A percentile compares a stretch with the other conserved stretches of the same genome.
These are phyloP conservation scores for Trichoderma brevicompactum DNA, from an alignment of 2,329 filamentous ascomycete genomes.

Conservation along the genomic window DNA sequence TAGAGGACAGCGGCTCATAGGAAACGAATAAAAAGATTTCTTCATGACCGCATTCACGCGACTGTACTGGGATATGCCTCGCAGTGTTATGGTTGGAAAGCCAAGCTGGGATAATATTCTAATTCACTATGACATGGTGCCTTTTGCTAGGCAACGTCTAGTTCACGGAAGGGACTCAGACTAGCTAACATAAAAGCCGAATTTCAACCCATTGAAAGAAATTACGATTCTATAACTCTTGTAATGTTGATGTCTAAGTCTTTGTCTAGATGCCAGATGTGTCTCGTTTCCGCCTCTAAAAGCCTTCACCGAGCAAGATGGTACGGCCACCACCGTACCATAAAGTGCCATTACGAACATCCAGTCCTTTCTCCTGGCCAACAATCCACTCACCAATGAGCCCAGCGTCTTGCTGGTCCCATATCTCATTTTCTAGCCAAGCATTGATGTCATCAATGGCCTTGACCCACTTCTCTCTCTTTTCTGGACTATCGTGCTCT, in stretches of 20 bases:
- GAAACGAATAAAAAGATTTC: conserved; percentile 46
- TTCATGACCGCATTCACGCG: conserved; percentile 26
- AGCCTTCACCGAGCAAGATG: conserved; percentile 65
- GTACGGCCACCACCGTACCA: conserved; percentile 89
- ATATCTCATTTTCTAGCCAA: conserved; percentile 73
- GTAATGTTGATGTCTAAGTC: neutral
- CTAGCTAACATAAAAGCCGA: conserved; percentile 20
- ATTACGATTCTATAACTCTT: neutral
- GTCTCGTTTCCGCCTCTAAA: conserved; percentile 45
- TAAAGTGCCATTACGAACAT: conserved; percentile 72
- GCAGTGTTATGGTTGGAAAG: conserved; percentile 18
- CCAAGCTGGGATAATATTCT: conserved; percentile 6
- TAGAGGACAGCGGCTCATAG: conserved; percentile 50
- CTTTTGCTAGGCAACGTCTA: conserved; percentile 15
- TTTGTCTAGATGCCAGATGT: neutral
- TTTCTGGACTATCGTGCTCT: conserved; percentile 64
- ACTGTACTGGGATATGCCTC: conserved; percentile 18
- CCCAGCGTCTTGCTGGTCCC: conserved; percentile 57
- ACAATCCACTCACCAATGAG: conserved; percentile 77
- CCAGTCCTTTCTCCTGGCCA: conserved; percentile 82
- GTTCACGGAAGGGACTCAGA: conserved; percentile 6
- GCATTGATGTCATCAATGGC: conserved; percentile 76
- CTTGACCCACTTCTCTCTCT: conserved; percentile 67
- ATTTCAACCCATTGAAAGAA: conserved; percentile 12
- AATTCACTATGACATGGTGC: conserved; percentile 21